Base-by-base conservation (phyloP, 257 asterid species). In the Petunia axillaris region DNA sequence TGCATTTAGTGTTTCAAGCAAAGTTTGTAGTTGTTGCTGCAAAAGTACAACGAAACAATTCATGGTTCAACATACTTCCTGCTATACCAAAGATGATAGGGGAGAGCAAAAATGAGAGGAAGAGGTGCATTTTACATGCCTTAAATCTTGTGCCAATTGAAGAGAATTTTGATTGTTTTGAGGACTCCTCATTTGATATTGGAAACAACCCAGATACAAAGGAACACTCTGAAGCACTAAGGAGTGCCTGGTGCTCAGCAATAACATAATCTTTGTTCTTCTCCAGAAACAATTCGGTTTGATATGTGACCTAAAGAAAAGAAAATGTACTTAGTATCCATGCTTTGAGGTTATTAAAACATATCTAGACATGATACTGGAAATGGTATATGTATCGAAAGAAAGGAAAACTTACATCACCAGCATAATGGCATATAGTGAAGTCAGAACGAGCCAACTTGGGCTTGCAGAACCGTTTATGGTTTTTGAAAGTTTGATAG, bases 231-330 rank as follows among this genome's bases (percentile, higher is more conserved):
- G 98, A 96, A 79, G 93, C 95, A 89, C 82, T 91, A 88, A 96
- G 86, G 79, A 96, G 98, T 39, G 90, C 92, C 89, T 94, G 98
- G 85, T 96, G 99, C 85, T 96, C 99, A 83, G 98, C 98, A 84
- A 96, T 85, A 82, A 96, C 99, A 76, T 94, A 96, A 82, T 96
- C 99, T 86, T 96, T 96, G 91, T 96, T 96, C 88, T 96, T 96
- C 88, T 94, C 99, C 85, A 96, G 81, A 88, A 96, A 96, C 82
- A 89, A 82, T 85, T 96, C 98, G 2, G 99, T 96, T 85, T 96
- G 99, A 89, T 96, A 94, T 57, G 98, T 96, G 73, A 96, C 99
- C 99, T 94, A 87, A 82, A 79, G 83, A 86, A n/a, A 79, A 63
- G 73, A 59, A 39, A 35, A 76, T 50, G 73, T 77, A 71, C 8